These are phyloP conservation scores for Cystobasidium slooffiae DNA, from an alignment of 1,284 basidiomycete species.

Conservation along the genomic window DNA sequence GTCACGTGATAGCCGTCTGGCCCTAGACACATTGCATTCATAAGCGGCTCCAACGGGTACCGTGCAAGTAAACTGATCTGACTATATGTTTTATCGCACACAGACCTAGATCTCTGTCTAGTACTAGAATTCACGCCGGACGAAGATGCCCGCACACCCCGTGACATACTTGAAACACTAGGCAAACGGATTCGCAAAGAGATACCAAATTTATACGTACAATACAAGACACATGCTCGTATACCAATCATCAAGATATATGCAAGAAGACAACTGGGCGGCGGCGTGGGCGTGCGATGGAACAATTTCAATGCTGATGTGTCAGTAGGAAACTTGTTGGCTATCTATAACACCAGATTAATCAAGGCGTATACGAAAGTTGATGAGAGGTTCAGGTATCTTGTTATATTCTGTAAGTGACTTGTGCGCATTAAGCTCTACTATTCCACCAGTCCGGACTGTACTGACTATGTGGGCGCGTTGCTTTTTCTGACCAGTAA, in stretches of 20 bases:
- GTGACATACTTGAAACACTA: neutral
- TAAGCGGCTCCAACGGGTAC: too few species aligned
- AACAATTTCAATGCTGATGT: slow-evolving; percentile 24
- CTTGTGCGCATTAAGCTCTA: neutral
- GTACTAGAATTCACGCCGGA: neutral
- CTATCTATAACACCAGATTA: slow-evolving; percentile 17
- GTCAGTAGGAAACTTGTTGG: slow-evolving; percentile 25
- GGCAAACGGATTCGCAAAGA: slow-evolving; percentile 7
- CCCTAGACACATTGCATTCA: neutral
- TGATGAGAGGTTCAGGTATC: slow-evolving; percentile 8
- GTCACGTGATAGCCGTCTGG: neutral
- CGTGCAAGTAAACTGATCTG: too few species aligned
- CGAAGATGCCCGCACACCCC: neutral
- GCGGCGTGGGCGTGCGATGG: neutral
- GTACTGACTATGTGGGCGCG: neutral
- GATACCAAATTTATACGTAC: slow-evolving; percentile 19
- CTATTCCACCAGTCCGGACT: too few species aligned
- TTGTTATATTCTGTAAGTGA: slow-evolving; percentile 22
- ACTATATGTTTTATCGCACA: too few species aligned
- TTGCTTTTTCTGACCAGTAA: neutral
- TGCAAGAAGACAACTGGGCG: slow-evolving; percentile 8
- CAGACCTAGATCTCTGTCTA: slow-evolving; percentile 25
- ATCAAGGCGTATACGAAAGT: slow-evolving; percentile 11
- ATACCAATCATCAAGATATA: slow-evolving; percentile 23
- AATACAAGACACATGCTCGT: slow-evolving; percentile 21